Conservation (phyloP, 106 monocot species). For the Amphibolis antarctica region DNA sequence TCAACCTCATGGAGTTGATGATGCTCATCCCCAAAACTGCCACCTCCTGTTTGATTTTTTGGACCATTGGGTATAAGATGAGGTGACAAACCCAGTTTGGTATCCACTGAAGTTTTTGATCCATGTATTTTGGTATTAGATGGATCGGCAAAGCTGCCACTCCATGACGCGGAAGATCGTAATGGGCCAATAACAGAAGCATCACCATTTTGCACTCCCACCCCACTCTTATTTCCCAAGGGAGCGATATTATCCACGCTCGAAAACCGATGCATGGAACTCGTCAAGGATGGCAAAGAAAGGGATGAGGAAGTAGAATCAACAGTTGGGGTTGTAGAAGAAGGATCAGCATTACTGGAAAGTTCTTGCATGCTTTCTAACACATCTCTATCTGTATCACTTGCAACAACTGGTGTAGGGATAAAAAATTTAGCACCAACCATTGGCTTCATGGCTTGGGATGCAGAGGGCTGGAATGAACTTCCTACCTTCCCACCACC, state of each 20-base stretch:
- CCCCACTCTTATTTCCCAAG: conserved; percentile 7
- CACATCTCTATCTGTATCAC: conserved; percentile 21
- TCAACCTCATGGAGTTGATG: conserved; percentile 68
- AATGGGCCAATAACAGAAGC: conserved; percentile 13
- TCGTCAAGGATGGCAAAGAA: conserved; percentile 19
- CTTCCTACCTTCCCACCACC: conserved; percentile 19
- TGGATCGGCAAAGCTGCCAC: conserved; percentile 27
- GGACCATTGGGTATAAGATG: conserved; percentile 13
- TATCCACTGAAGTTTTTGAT: conserved; percentile 5
- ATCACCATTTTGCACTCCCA: conserved; percentile 12
- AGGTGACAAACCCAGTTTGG: neutral
- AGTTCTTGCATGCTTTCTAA: conserved; percentile 14
- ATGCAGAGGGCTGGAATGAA: conserved; percentile 45
- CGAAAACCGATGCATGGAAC: conserved; percentile 48
- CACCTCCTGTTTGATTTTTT: neutral
- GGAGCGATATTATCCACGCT: conserved; percentile 72
- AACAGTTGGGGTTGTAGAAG: conserved; percentile 9
- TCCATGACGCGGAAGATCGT: conserved; percentile 70
- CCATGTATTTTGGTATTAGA: conserved; percentile 8
- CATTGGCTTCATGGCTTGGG: conserved; percentile 45
- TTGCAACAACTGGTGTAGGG: conserved; percentile 35
- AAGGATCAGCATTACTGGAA: conserved; percentile 14
- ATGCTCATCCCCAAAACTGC: conserved; percentile 37
- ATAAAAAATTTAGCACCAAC: conserved; percentile 62
- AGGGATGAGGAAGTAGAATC: conserved; percentile 9